Evolutionary conservation across 1,284 basidiomycete species (phyloP).

Genomic region (Marasmius oreades): DNA sequence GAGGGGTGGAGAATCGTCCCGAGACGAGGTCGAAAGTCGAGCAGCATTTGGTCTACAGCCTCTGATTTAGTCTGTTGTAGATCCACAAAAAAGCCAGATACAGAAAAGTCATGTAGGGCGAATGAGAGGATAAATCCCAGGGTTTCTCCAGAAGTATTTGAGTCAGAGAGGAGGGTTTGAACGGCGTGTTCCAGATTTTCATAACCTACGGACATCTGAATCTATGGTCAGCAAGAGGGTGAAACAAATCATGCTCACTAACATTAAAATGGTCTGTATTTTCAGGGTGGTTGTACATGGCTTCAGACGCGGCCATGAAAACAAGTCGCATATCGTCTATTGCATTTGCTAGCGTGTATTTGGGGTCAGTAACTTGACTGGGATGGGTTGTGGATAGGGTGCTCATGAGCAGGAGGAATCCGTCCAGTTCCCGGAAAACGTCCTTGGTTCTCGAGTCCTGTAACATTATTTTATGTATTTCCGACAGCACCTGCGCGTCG

Average conservation of each 20-base stretch:
- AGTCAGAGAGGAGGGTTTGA: conserved; percentile 43
- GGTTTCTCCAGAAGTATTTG: conserved; percentile 44
- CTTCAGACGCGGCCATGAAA: conserved; percentile 62
- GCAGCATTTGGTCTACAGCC: conserved; percentile 37
- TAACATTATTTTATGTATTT: conserved; percentile 58
- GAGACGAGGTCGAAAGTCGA: conserved; percentile 32
- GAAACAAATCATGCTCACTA: conserved; percentile 20
- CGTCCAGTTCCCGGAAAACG: conserved; percentile 75
- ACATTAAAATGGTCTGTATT: conserved; percentile 72
- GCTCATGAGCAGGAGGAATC: conserved; percentile 70
- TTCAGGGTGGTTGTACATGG: conserved; percentile 48
- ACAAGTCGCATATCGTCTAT: conserved; percentile 53
- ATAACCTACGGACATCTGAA: conserved; percentile 64
- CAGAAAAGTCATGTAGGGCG: conserved; percentile 57
- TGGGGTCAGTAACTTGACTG: conserved; percentile 33
- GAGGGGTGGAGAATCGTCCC: conserved; percentile 51
- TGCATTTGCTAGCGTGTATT: conserved; percentile 40
- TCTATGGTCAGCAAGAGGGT: neutral
- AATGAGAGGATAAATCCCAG: conserved; percentile 64
- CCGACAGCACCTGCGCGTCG: conserved; percentile 46
- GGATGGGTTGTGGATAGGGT: conserved; percentile 55
- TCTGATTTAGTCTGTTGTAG: conserved; percentile 36
- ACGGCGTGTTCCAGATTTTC: conserved; percentile 56
- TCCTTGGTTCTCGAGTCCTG: conserved; percentile 63
- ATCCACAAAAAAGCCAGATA: conserved; percentile 47